phyloP scores from a whole-genome alignment of 371 early-diverging fungal genomes.

The Amoeboaphelidium occidentale region DNA sequence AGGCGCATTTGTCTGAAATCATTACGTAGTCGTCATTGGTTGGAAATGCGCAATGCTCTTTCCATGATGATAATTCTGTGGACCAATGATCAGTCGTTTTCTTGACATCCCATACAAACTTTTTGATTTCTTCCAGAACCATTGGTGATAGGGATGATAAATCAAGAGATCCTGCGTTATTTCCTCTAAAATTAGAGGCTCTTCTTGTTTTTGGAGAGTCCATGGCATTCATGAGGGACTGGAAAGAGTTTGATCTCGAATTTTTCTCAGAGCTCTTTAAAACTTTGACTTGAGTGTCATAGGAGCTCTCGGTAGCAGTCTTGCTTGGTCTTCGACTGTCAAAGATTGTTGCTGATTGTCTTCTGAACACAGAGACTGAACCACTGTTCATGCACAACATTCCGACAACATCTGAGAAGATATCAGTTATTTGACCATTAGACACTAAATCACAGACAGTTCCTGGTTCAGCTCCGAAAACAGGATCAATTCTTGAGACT shows the following conservation, averaged over 20 bases:
- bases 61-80: background rate
- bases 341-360: background rate
- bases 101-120: background rate
- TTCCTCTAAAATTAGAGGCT: background rate
- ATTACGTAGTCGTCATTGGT: too few species aligned
- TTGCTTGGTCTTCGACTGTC: background rate
- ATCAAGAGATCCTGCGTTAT: background rate
- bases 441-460: background rate
- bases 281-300: background rate
- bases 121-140: background rate
- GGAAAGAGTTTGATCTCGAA: background rate
- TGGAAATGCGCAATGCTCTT: too few species aligned
- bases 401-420: background rate
- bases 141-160: background rate
- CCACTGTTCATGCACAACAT: background rate
- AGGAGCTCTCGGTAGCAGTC: background rate
- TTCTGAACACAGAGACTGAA: background rate
- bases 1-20: background rate
- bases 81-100: background rate
- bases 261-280: background rate
- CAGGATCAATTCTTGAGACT: slow-evolving; percentile 2
- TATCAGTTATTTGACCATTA: background rate
- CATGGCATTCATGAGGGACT: background rate
- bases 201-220: too few species aligned
- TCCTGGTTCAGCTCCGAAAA: background rate